Base-by-base conservation (phyloP, 1,139 yeast genomes). In the Kluyveromyces sp. region DNA sequence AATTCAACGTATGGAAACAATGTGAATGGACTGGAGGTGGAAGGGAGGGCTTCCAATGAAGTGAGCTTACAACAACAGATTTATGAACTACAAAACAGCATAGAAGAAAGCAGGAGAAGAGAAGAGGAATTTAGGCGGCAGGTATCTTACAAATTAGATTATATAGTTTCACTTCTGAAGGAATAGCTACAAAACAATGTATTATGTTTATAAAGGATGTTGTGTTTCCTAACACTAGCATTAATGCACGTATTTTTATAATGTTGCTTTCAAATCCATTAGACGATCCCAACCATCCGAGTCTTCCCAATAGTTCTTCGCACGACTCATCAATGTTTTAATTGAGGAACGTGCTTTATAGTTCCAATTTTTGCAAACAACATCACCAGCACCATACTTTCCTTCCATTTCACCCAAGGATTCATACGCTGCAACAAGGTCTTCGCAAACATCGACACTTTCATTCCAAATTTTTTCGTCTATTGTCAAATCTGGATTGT, bases 341-440 rank as follows among this genome's bases (percentile, higher is more conserved):
- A 89, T 74, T 0, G 87, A 72, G 7, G 85, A 76, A 53, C 81
- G 75, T 2, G 95, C 82, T 63, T 89, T 89, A 67, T 83, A 87
- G 59, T 78, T 83, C 97, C 97, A 90, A 61, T 89, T 96, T 57
- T 81, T 78, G 63, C 96, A 89, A 4, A 92, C 96, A 15, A 84
- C 60, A 57, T 85, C 89, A 1, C 83, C 96, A 3, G 88, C 89
- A 29, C 84, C 86, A 55, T 83, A 79, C 56, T 85, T 84, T 3
- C 97, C 97, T 25, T 89, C 90, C 56, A 79, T 67, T 48, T 85
- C 95, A 8, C 97, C 97, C 37, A 86, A 73, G 4, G 87, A 83
- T 58, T 83, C 90, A 63, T 90, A 92, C 0, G 96, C 95, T 41
- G 94, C 88, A 3, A 85, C 81, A 50, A 92, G 71, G 51, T 90